phyloP scores from a whole-genome alignment of 352 stramenopile genomes.

The Peronospora belbahrii region DNA sequence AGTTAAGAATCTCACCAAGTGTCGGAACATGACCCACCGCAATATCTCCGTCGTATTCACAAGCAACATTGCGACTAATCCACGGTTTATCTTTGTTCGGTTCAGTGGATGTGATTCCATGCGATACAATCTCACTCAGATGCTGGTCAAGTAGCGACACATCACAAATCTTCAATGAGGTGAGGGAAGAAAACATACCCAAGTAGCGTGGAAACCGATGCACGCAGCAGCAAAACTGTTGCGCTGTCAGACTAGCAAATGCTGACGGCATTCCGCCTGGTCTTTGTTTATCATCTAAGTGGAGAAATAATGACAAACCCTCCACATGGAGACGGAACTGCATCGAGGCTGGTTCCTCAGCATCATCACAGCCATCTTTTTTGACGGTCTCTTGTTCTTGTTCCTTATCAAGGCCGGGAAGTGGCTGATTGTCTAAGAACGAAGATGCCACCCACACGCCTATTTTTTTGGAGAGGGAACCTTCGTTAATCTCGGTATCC shows the following conservation, averaged over 20 bases:
- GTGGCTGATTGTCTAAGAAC: conserved; percentile 39
- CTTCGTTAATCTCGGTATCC: conserved; percentile 26
- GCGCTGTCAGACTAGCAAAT: conserved; percentile 54
- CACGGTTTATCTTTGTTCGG: conserved; percentile 13
- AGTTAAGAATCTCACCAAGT: conserved; percentile 46
- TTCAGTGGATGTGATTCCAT: conserved; percentile 25
- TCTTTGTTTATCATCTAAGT: conserved; percentile 38
- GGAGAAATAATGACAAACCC: conserved; percentile 58
- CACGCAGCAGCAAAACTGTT: conserved; percentile 67
- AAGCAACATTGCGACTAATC: conserved; percentile 6
- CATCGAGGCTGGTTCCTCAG: conserved; percentile 40
- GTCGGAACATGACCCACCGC: conserved; percentile 45
- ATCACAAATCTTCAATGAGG: conserved; percentile 65
- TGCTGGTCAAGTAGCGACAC: conserved; percentile 49
- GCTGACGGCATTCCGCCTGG: conserved; percentile 28
- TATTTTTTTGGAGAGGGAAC: conserved; percentile 41
- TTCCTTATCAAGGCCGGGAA: conserved; percentile 18
- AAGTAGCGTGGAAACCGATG: conserved; percentile 64
- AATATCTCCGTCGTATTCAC: conserved; percentile 11
- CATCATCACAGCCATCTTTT: conserved; percentile 16
- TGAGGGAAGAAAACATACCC: conserved; percentile 64
- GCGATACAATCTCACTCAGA: conserved; percentile 58
- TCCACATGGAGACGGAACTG: conserved; percentile 71
- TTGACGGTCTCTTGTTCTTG: conserved; percentile 11
- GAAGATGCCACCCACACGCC: conserved; percentile 51